A percentile compares a stretch with the other conserved stretches of the same genome.
Conservation (phyloP, 2,329 filamentous ascomycete genomes). For the Paecilomyces sp. region DNA sequence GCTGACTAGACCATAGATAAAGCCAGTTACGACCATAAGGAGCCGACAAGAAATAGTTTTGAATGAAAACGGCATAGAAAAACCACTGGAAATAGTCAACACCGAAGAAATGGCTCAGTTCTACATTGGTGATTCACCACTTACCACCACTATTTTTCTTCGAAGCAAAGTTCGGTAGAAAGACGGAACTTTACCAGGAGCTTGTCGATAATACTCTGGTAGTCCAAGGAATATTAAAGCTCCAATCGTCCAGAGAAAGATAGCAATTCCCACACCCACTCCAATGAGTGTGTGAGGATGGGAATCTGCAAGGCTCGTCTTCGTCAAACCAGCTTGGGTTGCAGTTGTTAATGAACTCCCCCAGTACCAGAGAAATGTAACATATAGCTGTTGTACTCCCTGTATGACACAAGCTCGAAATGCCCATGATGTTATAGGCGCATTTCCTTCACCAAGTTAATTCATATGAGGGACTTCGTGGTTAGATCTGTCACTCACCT, state of each 20-base stretch:
- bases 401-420: conserved; percentile 55
- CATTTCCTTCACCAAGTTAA: conserved; percentile 23
- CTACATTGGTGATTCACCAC: not conserved
- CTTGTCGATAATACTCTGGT: conserved; percentile 52
- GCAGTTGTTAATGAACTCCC: conserved; percentile 34
- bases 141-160: conserved; percentile 41
- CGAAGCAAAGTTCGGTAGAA: conserved; percentile 51
- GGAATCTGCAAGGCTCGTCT: conserved; percentile 6
- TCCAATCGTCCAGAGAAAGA: conserved; percentile 45
- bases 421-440: conserved; percentile 53
- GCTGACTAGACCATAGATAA: conserved; percentile 44
- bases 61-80: conserved; percentile 49
- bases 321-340: conserved; percentile 2
- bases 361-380: conserved; percentile 56
- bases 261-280: conserved; percentile 40
- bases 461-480: not conserved
- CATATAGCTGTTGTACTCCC: conserved; percentile 56
- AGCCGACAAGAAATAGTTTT: conserved; percentile 54
- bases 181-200: conserved; percentile 49
- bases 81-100: conserved; percentile 40
- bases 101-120: not conserved
- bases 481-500: conserved; percentile 21
- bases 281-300: conserved; percentile 8
- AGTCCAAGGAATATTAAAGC: conserved; percentile 45
- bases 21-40: conserved; percentile 55